Evolutionary conservation across 305 asterid species (phyloP), one percentile per base, ranked within the genome.

Genomic region (Fraxinus dipetala): DNA sequence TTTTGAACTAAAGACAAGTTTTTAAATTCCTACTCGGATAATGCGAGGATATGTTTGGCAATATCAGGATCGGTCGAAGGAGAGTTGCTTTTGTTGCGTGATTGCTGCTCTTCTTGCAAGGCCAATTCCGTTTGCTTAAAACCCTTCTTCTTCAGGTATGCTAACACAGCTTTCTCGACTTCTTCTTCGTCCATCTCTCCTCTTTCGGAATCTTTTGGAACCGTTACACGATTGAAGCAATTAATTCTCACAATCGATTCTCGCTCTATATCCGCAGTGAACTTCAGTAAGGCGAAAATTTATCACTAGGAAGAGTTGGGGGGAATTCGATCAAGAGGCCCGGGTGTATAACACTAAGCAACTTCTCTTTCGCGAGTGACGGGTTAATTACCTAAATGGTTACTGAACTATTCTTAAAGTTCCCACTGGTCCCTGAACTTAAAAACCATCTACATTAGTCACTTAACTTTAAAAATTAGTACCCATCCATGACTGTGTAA

Each of bases 111-210:
- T 87, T 95, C 94, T 81, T 89, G 97, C 30, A 95, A 87, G 31
- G 91, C 93, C 54, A 91, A 85, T 69, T 94, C 98, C 0, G 98
- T 91, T 89, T 92, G 96, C 86, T 87, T 92, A 83, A 92, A 94
- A 61, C 99, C 98, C 90, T 93, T 88, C 84, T 91, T 91, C 78
- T 90, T 93, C 85, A 96, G 84, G 88, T 93, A 96, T 0, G 96
- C 93, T 35, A 91, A 31, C n/a, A 94, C 96, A 59, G 90, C 94
- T 81, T 92, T 96, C 79, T 94, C 96, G 43, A 95, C 85, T 69
- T 94, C 97, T 54, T 91, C 97, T 77, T 87, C 92, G 75, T 91
- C 97, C 98, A 95, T 93, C 76, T 28, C 13, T 67, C 31, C 69
- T 83, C 35, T 76, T 65, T 65, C 9, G 34, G 34, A 24, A 24